phyloP scores from a whole-genome alignment of 1,284 basidiomycete species.

The Ustanciosporium gigantosporum region DNA sequence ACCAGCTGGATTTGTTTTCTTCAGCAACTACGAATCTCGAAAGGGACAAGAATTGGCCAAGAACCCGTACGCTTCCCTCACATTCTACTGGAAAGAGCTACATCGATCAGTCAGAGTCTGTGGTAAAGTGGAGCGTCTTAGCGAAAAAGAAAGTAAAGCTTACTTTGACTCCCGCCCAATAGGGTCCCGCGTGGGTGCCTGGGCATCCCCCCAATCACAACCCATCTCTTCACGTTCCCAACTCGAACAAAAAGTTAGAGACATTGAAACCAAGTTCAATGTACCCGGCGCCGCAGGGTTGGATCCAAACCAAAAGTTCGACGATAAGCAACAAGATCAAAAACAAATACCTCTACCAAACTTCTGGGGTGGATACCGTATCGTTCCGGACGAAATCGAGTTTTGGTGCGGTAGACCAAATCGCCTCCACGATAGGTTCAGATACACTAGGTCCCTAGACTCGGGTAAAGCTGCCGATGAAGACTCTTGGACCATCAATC shows the following conservation, averaged over 20 bases:
- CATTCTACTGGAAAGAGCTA: constrained; percentile 89
- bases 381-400: constrained; percentile 78
- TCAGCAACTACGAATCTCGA: constrained; percentile 90
- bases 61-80: constrained; percentile 73
- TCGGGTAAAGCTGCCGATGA: constrained; percentile 8
- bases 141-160: constrained; percentile 72
- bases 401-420: constrained; percentile 58
- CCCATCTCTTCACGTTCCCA: constrained; percentile 72
- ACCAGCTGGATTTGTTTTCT: constrained; percentile 79
- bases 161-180: constrained; percentile 85
- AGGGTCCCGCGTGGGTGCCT: constrained; percentile 84
- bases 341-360: constrained; percentile 74
- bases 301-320: constrained; percentile 23
- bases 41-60: constrained; percentile 79
- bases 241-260: constrained; percentile 70
- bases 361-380: constrained; percentile 94
- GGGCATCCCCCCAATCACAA: constrained; percentile 85
- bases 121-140: constrained; percentile 79
- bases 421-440: constrained; percentile 56
- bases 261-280: constrained; percentile 70
- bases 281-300: constrained; percentile 61
- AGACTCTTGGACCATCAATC: constrained; percentile 42
- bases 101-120: constrained; percentile 81
- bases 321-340: constrained; percentile 23
- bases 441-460: constrained; percentile 37